A percentile compares a stretch with the other conserved stretches of the same genome.
Evolutionary conservation across 805 yeast genomes (phyloP).

Genomic region (Wilhelminamyces savonicus): DNA sequence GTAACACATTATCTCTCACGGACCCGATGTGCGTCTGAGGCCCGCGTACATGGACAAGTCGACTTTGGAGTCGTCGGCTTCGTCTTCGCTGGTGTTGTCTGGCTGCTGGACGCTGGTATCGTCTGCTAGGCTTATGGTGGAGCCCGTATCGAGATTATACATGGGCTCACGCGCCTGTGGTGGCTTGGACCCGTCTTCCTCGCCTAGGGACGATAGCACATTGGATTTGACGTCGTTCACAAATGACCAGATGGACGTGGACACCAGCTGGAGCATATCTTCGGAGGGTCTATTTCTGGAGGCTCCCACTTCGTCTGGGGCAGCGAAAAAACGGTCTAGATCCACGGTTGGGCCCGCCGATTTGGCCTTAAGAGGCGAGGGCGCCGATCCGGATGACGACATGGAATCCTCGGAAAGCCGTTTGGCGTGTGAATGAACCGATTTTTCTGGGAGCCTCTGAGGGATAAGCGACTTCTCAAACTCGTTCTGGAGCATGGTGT

Average conservation of each 20-base stretch:
- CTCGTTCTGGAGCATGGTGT: constrained; percentile 58
- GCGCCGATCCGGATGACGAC: too few species aligned
- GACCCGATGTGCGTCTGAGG: constrained; percentile 2
- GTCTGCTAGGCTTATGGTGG: constrained; percentile 11
- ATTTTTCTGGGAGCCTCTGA: too few species aligned
- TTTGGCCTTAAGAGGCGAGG: too few species aligned
- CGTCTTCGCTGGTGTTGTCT: constrained; percentile 4
- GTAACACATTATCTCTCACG: constrained; percentile 1
- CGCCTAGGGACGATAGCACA: constrained; percentile 19
- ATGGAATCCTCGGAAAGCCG: too few species aligned
- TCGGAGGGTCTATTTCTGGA: constrained; percentile 8
- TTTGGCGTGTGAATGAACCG: not conserved
- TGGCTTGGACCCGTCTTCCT: not conserved
- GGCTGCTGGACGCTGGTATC: not conserved
- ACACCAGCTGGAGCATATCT: constrained; percentile 36
- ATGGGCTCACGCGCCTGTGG: constrained; percentile 4
- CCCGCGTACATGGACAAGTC: constrained; percentile 22
- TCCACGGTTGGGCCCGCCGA: too few species aligned
- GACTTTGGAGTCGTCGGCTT: constrained; percentile 14
- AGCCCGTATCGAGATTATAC: constrained; percentile 22
- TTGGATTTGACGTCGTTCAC: constrained; percentile 35
- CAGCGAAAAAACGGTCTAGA: not conserved
- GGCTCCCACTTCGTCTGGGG: not conserved
- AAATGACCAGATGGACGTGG: constrained; percentile 37
- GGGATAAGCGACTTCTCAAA: constrained; percentile 41